Conservation (phyloP, 805 yeast genomes). For the Nakazawaea ernobii region DNA sequence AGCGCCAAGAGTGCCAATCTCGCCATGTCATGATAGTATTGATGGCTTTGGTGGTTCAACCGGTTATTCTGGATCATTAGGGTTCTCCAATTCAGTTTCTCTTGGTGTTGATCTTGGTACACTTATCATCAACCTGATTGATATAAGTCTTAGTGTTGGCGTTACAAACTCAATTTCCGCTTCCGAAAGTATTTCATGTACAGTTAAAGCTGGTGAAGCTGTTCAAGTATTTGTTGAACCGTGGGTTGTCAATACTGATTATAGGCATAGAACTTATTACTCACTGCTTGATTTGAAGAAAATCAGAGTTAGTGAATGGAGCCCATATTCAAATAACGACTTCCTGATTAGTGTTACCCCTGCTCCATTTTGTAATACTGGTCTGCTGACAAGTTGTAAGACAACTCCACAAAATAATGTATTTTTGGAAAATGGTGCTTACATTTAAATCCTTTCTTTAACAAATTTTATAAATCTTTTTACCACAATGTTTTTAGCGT, state of each 20-base stretch:
- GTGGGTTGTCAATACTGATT: slow-evolving; percentile 7
- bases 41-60: slow-evolving; percentile 11
- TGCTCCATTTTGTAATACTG: slow-evolving; percentile 9
- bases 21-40: slow-evolving; percentile 10
- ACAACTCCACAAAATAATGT: neutral
- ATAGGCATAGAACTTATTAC: slow-evolving; percentile 3
- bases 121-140: neutral
- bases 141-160: neutral
- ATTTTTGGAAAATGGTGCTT: slow-evolving; percentile 6
- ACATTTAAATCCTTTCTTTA: neutral
- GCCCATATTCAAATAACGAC: neutral
- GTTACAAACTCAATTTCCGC: slow-evolving; percentile 1
- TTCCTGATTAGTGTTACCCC: slow-evolving; percentile 5
- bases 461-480: too few species aligned
- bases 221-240: slow-evolving; percentile 11
- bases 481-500: too few species aligned
- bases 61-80: slow-evolving; percentile 3
- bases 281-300: neutral
- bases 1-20: slow-evolving; percentile 3
- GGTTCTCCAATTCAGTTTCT: neutral
- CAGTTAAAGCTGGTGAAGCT: slow-evolving; percentile 6
- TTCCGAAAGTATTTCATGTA: slow-evolving; percentile 7
- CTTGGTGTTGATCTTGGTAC: neutral
- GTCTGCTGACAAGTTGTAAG: neutral
- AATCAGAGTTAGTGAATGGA: neutral